Evolutionary conservation across 805 yeast genomes (phyloP).

Genomic region (Kazachstania psychrophila): DNA sequence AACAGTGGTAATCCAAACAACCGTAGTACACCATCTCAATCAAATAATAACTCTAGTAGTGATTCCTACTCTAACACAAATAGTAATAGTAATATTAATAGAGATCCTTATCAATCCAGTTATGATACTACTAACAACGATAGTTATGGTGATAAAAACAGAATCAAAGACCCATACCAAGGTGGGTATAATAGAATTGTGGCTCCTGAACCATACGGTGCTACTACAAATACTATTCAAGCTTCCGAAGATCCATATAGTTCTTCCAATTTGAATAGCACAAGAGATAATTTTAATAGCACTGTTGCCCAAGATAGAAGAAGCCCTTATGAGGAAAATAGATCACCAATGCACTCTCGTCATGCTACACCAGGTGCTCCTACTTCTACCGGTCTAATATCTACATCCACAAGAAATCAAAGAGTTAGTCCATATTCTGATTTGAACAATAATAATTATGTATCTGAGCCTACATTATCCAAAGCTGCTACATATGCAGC

Average conservation of each 20-base stretch:
- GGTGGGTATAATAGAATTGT: background rate
- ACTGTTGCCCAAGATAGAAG: too few species aligned
- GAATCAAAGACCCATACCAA: background rate
- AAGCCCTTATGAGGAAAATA: background rate
- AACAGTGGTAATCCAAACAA: too few species aligned
- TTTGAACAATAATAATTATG: background rate
- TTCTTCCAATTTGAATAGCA: too few species aligned
- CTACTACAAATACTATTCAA: background rate
- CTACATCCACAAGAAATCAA: background rate
- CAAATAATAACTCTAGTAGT: background rate
- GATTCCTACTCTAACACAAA: background rate
- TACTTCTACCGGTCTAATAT: background rate
- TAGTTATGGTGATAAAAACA: background rate
- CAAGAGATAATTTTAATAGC: too few species aligned
- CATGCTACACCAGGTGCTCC: background rate
- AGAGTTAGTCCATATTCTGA: background rate
- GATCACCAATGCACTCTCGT: constrained; percentile 2
- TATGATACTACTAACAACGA: background rate
- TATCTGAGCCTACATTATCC: background rate
- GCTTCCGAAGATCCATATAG: background rate
- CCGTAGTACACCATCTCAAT: too few species aligned
- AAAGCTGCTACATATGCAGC: background rate
- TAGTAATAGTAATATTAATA: background rate
- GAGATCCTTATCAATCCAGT: background rate
- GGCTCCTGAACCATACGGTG: background rate